phyloP scores from a whole-genome alignment of 2,329 filamentous ascomycete genomes.

The Sarocladiaceae sp. region DNA sequence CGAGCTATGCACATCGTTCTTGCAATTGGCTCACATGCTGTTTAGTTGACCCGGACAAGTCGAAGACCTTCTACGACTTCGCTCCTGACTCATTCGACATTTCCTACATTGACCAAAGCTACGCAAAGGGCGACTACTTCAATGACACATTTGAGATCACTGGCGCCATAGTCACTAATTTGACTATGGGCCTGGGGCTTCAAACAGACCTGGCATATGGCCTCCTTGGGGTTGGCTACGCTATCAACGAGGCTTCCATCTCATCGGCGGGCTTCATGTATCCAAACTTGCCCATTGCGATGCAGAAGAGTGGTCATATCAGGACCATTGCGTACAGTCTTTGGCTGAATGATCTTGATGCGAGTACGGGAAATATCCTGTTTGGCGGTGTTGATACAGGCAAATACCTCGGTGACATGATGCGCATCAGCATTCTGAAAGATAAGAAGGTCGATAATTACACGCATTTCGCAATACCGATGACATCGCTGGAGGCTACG shows the following conservation, averaged over 20 bases:
- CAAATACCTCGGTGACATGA: constrained; percentile 64
- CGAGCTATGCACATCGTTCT: constrained; percentile 8
- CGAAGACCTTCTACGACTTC: constrained; percentile 41
- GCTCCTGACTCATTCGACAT: constrained; percentile 49
- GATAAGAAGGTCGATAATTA: constrained; percentile 37
- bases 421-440: constrained; percentile 51
- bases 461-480: constrained; percentile 42
- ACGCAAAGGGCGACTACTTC: constrained; percentile 54
- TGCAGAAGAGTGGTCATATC: constrained; percentile 61
- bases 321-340: constrained; percentile 67
- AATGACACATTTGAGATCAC: constrained; percentile 53
- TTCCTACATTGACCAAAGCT: constrained; percentile 57
- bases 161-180: constrained; percentile 43
- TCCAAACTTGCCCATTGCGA: constrained; percentile 59
- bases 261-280: constrained; percentile 32
- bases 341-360: constrained; percentile 57
- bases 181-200: constrained; percentile 55
- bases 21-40: constrained; percentile 17
- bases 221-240: constrained; percentile 58
- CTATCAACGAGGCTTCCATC: constrained; percentile 44
- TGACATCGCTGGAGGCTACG: constrained; percentile 43
- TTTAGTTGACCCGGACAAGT: constrained; percentile 42
- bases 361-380: constrained; percentile 65
- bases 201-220: constrained; percentile 53
- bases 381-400: constrained; percentile 78